phyloP scores from a whole-genome alignment of 2,329 filamentous ascomycete genomes.

The Ceratocystis lukuohia region DNA sequence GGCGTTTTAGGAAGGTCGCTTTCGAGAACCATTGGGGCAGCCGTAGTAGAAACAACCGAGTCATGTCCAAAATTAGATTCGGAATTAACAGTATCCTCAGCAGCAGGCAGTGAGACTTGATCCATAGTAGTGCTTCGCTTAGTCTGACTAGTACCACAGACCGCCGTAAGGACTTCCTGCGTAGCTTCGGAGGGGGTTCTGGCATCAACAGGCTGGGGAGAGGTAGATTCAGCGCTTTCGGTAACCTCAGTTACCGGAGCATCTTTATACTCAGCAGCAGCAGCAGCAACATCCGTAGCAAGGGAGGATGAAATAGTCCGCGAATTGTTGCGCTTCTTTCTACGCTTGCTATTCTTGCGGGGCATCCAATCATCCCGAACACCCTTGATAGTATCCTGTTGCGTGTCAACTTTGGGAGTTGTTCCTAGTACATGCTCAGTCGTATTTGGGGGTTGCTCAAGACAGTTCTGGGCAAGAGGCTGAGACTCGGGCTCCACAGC shows the following conservation, averaged over 20 bases:
- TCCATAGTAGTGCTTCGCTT: neutral
- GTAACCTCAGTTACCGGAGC: neutral
- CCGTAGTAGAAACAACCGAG: neutral
- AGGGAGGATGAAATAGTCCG: neutral
- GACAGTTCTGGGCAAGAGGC: neutral
- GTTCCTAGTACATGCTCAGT: neutral
- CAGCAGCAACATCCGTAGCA: neutral
- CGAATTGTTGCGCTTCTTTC: constrained; percentile 7
- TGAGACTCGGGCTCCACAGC: neutral
- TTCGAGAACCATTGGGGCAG: neutral
- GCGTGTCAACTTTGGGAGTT: neutral
- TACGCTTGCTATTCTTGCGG: constrained; percentile 11
- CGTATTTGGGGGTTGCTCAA: neutral
- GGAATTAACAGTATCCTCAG: neutral
- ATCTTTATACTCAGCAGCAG: neutral
- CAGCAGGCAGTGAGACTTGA: neutral
- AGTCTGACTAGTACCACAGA: neutral
- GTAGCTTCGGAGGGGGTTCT: neutral
- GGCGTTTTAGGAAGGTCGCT: constrained; percentile 12
- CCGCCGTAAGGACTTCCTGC: neutral
- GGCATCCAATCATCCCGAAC: constrained; percentile 17
- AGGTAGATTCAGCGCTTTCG: neutral
- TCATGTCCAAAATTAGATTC: neutral
- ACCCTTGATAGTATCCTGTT: neutral
- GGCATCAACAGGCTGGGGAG: neutral